Conservation (phyloP, 768 basidiomycete genomes). For the Mycena floridula region DNA sequence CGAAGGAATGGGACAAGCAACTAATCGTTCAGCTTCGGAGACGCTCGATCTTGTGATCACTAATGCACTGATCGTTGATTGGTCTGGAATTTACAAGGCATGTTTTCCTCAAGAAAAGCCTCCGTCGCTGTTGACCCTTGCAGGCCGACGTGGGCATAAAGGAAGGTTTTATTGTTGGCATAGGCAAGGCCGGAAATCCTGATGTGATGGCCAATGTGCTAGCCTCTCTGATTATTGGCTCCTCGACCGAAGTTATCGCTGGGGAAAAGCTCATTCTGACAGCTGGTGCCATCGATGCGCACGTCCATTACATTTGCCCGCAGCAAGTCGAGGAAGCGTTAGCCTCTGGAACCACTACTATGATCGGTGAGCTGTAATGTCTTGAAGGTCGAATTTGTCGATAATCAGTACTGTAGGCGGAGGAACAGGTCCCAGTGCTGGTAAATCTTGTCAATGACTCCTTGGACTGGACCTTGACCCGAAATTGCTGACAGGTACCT, state of each 20-base stretch:
- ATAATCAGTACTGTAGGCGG: too few species aligned
- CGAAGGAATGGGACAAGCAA: constrained; percentile 95
- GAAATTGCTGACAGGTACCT: too few species aligned
- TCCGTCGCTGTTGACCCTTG: neutral
- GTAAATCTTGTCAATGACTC: too few species aligned
- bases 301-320: constrained; percentile 94
- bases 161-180: constrained; percentile 71
- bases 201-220: constrained; percentile 84
- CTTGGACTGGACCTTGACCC: too few species aligned
- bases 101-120: neutral
- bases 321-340: constrained; percentile 86
- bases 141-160: constrained; percentile 96
- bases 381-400: too few species aligned
- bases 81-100: constrained; percentile 91
- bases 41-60: constrained; percentile 91
- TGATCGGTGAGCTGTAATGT: too few species aligned
- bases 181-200: constrained; percentile 98
- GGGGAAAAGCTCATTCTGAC: constrained; percentile 94
- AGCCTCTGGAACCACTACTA: constrained; percentile 80
- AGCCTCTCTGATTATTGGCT: constrained; percentile 71
- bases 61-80: constrained; percentile 91
- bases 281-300: constrained; percentile 87
- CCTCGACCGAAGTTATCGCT: constrained; percentile 91
- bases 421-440: constrained; percentile 89
- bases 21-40: constrained; percentile 57